These are phyloP conservation scores for Trichoderma cornu-damae DNA, from an alignment of 2,329 filamentous ascomycete species.

Conservation along the genomic window DNA sequence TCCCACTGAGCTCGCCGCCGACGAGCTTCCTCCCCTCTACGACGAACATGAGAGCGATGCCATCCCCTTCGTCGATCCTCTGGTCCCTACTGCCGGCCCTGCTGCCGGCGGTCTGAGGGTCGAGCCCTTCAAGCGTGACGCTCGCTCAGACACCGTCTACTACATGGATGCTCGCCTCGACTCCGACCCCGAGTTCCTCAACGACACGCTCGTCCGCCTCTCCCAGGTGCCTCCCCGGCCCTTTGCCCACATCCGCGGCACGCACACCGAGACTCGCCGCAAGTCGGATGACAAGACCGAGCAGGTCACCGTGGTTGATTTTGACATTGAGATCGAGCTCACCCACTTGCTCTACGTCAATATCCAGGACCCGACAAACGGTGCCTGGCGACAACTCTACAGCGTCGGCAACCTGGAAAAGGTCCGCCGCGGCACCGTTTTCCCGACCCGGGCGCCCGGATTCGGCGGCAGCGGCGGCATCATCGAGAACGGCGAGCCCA, in stretches of 20 bases:
- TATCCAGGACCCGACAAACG: constrained; percentile 29
- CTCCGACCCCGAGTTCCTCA: constrained; percentile 39
- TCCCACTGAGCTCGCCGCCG: constrained; percentile 31
- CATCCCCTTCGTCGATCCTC: constrained; percentile 23
- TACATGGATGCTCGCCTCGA: constrained; percentile 46
- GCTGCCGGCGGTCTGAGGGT: constrained; percentile 23
- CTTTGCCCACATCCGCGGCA: constrained; percentile 48
- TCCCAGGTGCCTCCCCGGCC: constrained; percentile 49
- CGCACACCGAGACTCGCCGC: constrained; percentile 41
- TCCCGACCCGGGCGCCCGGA: constrained; percentile 47
- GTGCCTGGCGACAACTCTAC: constrained; percentile 41
- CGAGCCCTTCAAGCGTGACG: constrained; percentile 30
- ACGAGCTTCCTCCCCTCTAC: constrained; percentile 45
- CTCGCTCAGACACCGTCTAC: constrained; percentile 33
- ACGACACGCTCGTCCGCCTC: constrained; percentile 41
- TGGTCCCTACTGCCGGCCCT: constrained; percentile 27
- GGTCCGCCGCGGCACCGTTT: constrained; percentile 59
- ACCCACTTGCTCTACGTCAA: constrained; percentile 52
- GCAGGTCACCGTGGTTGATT: constrained; percentile 51
- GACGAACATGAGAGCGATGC: constrained; percentile 32
- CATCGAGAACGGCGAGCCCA: constrained; percentile 31
- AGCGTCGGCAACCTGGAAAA: constrained; percentile 56
- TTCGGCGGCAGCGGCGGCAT: constrained; percentile 30
- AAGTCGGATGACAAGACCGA: constrained; percentile 33
- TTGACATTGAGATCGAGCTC: constrained; percentile 54